These are phyloP conservation scores for Coniochaeta pulveracea DNA, from an alignment of 2,329 filamentous ascomycete species.

Conservation along the genomic window DNA sequence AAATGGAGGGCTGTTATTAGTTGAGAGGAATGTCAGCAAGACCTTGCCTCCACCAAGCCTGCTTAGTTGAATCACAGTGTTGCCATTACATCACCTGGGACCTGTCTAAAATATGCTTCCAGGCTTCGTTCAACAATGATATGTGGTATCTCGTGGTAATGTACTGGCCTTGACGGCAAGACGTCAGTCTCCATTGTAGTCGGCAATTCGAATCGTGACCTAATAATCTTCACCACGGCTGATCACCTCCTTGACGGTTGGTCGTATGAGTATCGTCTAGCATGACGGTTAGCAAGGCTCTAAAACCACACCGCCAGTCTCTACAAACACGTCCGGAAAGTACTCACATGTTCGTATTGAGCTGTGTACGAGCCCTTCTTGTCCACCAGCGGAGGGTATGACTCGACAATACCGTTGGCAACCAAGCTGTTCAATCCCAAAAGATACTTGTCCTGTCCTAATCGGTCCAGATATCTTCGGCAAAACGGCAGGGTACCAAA, in stretches of 20 bases:
- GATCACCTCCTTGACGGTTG: slow-evolving; percentile 77
- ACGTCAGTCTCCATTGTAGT: too few relatives aligned
- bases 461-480: slow-evolving; percentile 76
- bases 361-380: slow-evolving; percentile 92
- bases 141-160: too few relatives aligned
- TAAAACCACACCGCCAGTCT: neutral
- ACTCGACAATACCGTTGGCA: slow-evolving; percentile 71
- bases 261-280: slow-evolving; percentile 68
- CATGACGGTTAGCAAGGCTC: slow-evolving; percentile 5
- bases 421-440: slow-evolving; percentile 84
- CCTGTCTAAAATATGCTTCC: too few relatives aligned
- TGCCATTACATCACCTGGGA: too few relatives aligned
- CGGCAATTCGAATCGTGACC: too few relatives aligned
- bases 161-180: too few relatives aligned
- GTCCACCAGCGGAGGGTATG: slow-evolving; percentile 81
- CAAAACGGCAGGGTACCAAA: slow-evolving; percentile 90
- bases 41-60: too few relatives aligned
- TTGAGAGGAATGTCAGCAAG: too few relatives aligned
- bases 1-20: too few relatives aligned
- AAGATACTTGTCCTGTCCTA: slow-evolving; percentile 93
- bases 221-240: slow-evolving; percentile 80
- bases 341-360: slow-evolving; percentile 87
- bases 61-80: too few relatives aligned
- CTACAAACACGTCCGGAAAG: neutral
- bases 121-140: too few relatives aligned